Evolutionary conservation across 768 basidiomycete genomes (phyloP).

Genomic region (Lactarius pseudohatsudake): DNA sequence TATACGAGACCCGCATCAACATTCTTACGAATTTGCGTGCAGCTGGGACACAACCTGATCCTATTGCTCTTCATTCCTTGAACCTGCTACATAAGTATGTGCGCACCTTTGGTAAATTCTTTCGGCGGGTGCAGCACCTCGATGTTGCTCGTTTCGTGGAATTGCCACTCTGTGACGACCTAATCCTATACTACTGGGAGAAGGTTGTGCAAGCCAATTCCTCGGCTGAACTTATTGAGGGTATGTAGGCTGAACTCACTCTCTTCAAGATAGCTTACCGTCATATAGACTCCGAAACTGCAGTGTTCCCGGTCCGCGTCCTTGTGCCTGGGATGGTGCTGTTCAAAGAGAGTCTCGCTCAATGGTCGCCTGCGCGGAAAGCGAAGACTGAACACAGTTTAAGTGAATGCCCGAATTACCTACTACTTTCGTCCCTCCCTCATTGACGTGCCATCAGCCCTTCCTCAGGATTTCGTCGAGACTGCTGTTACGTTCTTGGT

Average conservation of each 20-base stretch:
- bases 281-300: conserved; percentile 55
- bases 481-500: conserved; percentile 75
- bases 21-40: conserved; percentile 48
- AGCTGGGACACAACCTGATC: conserved; percentile 37
- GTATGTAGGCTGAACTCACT: conserved; percentile 37
- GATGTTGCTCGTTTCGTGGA: conserved; percentile 56
- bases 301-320: conserved; percentile 73
- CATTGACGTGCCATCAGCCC: conserved; percentile 41
- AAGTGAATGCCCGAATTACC: conserved; percentile 40
- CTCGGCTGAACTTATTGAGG: conserved; percentile 52
- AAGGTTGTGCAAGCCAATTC: conserved; percentile 72
- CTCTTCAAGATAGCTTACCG: neutral
- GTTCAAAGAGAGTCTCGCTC: conserved; percentile 78
- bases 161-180: conserved; percentile 60
- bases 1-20: conserved; percentile 58
- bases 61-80: conserved; percentile 46
- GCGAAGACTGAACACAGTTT: conserved; percentile 59
- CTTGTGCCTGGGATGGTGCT: conserved; percentile 84
- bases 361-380: conserved; percentile 69
- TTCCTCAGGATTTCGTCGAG: conserved; percentile 70
- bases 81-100: conserved; percentile 67
- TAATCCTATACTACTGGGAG: conserved; percentile 80
- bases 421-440: conserved; percentile 3
- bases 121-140: conserved; percentile 70
- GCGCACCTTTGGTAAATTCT: conserved; percentile 75